Base-by-base conservation (phyloP, 2,329 filamentous ascomycete species). In the Ceratocystis papillata region DNA sequence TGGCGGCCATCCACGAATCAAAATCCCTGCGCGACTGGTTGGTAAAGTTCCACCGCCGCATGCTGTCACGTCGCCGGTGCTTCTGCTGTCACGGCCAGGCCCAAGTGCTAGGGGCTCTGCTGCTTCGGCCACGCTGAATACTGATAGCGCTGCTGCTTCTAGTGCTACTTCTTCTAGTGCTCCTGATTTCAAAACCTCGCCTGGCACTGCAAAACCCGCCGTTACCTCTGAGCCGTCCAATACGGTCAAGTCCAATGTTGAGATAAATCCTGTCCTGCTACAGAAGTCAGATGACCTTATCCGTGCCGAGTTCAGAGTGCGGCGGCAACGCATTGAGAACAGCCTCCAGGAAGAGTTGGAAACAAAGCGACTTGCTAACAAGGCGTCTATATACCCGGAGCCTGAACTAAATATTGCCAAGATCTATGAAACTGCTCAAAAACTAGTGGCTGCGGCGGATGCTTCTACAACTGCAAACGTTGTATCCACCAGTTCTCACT, bases 201-300 rank as follows among this genome's bases (percentile, higher is more conserved):
- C 48, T 33, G 41, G 22, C 37, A 37, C 53, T 45, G 7, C 22
- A 5, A 50, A 65, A 4, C 20, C 55, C 10, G 37, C 61, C 50
- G 25, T 28, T 30, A 25, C 30, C 53, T 57, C 53, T 28, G 17
- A 12, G 53, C 53, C 64, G 33, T 62, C 22, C 22, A 45, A 44
- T 25, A 12, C n/a, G 68, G 79, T 77, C 71, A 76, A 81, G 70
- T 76, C 78, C 67, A 82, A 81, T 69, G 84, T 85, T 68, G 86
- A 87, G 75, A 88, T 94, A 77, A 85, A 95, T 74, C 89, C 90
- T 62, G 85, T 95, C 68, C 81, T 95, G 71, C 81, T 95, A 75
- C 87, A 89, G 73, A 96, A 96, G 76, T 92, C 91, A 70, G 88
- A 90, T 73, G 85, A 89, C 73, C 79, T 95, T 70, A 85, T 94